Base-by-base conservation (phyloP, 1,284 basidiomycete species). In the Dichomitus squalens region DNA sequence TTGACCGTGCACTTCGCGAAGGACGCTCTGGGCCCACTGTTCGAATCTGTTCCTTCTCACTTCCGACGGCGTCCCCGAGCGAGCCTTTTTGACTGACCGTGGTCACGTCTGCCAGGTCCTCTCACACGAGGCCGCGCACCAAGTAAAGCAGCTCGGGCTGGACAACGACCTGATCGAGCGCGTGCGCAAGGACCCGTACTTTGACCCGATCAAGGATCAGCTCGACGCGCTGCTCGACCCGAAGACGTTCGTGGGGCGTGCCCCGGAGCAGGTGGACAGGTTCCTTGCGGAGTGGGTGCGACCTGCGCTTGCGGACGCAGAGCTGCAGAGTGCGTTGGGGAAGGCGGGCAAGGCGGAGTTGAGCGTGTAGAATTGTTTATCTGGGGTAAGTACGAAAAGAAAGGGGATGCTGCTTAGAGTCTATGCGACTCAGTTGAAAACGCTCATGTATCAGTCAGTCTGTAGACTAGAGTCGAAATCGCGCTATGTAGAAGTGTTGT, bases 161-260 rank as follows among this genome's bases (percentile, higher is more conserved):
- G 92, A 96, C 74, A 99, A 99, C 75, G 96, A 99, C 75, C 80
- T 99, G 44, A 97, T 99, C 70, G 90, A 92, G 41, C 86, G 97
- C 38, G 85, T 99, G 63, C 80, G 79, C 64, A 74, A 75, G 53
- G 87, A 92, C 67, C 64, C 80, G 50, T 85, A 87, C 80, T 92
- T 90, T 68, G 75, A 74, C 60, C 73, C 72, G 9, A 88, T 92
- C 74, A 84, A 85, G 64, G 76, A 65, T 44, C 78, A 91, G 48
- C 78, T 93, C 43, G 87, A 88, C n/a, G 71, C 66, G 29, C 70
- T 93, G 56, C 78, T 98, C 61, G 87, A 96, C 55, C 94, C 95
- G 39, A 76, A 77, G 66, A 95, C 87, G 54, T 98, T 97, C 73
- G 84, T 96, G 54, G 95, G 95, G 7, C 82, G 95, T 33, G 95